Conservation (phyloP, 1,284 basidiomycete species). For the Ustilago nuda region DNA sequence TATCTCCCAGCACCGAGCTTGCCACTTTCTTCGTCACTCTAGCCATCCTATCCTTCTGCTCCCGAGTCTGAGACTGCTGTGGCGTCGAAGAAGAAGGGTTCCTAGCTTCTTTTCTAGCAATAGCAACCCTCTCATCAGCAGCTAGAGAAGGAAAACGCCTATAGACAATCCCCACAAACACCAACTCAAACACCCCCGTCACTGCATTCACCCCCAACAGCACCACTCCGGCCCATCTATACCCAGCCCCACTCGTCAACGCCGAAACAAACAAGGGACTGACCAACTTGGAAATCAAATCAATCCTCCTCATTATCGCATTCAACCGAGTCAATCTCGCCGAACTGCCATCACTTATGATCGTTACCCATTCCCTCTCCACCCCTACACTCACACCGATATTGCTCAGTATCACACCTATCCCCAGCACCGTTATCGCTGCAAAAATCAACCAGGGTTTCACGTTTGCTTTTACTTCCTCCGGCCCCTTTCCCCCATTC, state of each 20-base stretch:
- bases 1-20: constrained; percentile 12
- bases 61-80: not conserved
- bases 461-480: constrained; percentile 18
- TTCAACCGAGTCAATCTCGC: constrained; percentile 65
- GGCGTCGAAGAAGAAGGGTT: not conserved
- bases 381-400: constrained; percentile 73
- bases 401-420: constrained; percentile 69
- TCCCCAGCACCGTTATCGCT: constrained; percentile 71
- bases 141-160: constrained; percentile 47
- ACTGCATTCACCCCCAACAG: constrained; percentile 45
- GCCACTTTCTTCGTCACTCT: not conserved
- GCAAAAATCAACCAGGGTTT: constrained; percentile 69
- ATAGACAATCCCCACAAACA: constrained; percentile 56
- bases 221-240: constrained; percentile 46
- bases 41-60: not conserved
- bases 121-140: constrained; percentile 30
- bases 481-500: constrained; percentile 46
- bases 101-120: constrained; percentile 15
- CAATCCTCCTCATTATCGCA: constrained; percentile 72
- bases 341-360: constrained; percentile 68
- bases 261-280: constrained; percentile 75
- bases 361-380: constrained; percentile 75
- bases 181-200: constrained; percentile 54
- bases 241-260: constrained; percentile 69
- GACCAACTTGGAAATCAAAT: constrained; percentile 74